phyloP scores from a whole-genome alignment of 805 yeast genomes.

The Geotrichum ghanense region DNA sequence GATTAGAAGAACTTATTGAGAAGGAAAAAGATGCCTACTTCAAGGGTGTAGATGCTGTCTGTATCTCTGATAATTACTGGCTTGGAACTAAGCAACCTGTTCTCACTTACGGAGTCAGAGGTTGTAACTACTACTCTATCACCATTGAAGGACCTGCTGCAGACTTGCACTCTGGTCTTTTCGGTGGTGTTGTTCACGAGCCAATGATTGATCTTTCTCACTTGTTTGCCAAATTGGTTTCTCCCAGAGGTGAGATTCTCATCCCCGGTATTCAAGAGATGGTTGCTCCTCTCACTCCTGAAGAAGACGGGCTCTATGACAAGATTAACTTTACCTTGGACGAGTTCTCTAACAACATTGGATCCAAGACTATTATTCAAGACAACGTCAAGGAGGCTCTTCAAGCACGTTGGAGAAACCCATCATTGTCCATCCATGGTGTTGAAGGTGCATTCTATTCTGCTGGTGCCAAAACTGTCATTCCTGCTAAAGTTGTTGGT shows the following conservation, averaged over 20 bases:
- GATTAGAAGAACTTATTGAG: constrained; percentile 74
- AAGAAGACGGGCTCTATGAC: constrained; percentile 71
- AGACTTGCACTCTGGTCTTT: constrained; percentile 93
- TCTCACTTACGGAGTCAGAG: constrained; percentile 94
- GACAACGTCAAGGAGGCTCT: constrained; percentile 71
- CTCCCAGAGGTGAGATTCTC: constrained; percentile 67
- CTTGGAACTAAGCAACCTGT: constrained; percentile 95
- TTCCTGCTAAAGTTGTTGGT: constrained; percentile 89
- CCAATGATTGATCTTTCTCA: constrained; percentile 90
- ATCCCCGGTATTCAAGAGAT: constrained; percentile 85
- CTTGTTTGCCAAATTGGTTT: constrained; percentile 67
- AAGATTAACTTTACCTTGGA: constrained; percentile 73
- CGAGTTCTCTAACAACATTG: constrained; percentile 81
- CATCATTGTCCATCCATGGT: constrained; percentile 92
- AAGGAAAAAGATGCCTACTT: constrained; percentile 71
- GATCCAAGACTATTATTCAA: constrained; percentile 74
- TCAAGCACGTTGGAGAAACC: constrained; percentile 98
- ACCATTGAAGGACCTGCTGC: constrained; percentile 85
- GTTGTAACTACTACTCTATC: constrained; percentile 86
- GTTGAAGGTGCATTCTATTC: constrained; percentile 95
- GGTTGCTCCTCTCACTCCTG: constrained; percentile 86
- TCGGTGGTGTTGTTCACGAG: constrained; percentile 95
- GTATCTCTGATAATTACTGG: constrained; percentile 98
- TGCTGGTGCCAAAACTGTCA: constrained; percentile 95
- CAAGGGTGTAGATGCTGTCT: constrained; percentile 83